Conservation (phyloP, 164 flowering plant genomes). For the Vitis rupestris region DNA sequence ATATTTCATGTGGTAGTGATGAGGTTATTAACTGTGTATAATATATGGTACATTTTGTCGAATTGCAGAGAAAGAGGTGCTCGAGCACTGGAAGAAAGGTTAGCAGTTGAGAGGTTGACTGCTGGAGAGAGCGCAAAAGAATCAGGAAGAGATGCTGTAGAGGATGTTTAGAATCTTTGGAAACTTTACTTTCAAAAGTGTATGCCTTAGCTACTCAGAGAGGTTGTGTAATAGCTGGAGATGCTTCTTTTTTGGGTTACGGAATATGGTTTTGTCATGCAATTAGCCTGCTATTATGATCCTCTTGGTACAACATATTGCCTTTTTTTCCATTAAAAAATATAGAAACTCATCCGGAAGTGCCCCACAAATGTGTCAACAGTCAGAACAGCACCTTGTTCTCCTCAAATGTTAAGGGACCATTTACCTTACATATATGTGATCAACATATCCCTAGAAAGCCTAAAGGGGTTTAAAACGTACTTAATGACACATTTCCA, state of each 20-base stretch:
- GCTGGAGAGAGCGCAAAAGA: slow-evolving; percentile 41
- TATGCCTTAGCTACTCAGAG: background rate
- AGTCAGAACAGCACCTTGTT: too few relatives aligned
- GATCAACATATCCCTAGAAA: too few relatives aligned
- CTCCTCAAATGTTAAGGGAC: too few relatives aligned
- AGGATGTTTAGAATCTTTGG: slow-evolving; percentile 44
- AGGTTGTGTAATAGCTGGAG: slow-evolving; percentile 8
- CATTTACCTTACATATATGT: too few relatives aligned
- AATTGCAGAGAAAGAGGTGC: slow-evolving; percentile 86
- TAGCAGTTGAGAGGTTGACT: slow-evolving; percentile 66
- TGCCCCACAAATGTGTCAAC: too few relatives aligned
- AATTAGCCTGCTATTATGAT: slow-evolving; percentile 8
- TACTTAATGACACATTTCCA: too few relatives aligned
- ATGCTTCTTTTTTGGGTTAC: slow-evolving; percentile 4
- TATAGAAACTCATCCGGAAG: too few relatives aligned
- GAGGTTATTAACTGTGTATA: background rate
- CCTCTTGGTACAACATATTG: background rate
- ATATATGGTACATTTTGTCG: background rate
- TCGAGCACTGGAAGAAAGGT: slow-evolving; percentile 88
- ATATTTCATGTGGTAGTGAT: too few relatives aligned
- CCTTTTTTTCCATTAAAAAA: too few relatives aligned
- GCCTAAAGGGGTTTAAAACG: too few relatives aligned
- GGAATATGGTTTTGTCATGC: slow-evolving; percentile 12
- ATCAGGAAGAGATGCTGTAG: slow-evolving; percentile 45
- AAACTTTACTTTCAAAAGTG: background rate